Percentiles rank a stretch among this genome's conserved stretches.
Conservation (phyloP, 2,329 filamentous ascomycete genomes). For the Calonectria multiphialidica region DNA sequence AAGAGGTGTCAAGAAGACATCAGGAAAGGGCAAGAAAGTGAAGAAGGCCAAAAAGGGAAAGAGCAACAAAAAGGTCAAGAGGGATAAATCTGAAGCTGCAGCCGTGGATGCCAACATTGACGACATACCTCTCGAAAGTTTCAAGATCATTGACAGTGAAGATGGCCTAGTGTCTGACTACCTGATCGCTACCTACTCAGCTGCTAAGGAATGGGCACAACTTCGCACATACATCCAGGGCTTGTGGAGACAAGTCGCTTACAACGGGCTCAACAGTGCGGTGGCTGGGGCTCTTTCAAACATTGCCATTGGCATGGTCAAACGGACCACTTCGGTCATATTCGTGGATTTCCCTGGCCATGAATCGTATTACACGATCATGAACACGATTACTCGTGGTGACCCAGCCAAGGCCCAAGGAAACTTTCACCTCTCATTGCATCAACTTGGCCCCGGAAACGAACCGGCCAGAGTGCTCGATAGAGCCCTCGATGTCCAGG, state of each 20-base stretch:
- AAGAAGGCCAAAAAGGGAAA: slow-evolving; percentile 34
- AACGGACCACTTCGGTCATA: slow-evolving; percentile 51
- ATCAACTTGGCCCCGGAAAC: neutral
- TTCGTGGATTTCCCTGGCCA: slow-evolving; percentile 60
- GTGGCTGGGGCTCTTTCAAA: slow-evolving; percentile 58
- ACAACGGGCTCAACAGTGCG: slow-evolving; percentile 57
- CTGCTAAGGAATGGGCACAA: slow-evolving; percentile 51
- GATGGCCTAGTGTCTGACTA: slow-evolving; percentile 54
- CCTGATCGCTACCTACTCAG: slow-evolving; percentile 55
- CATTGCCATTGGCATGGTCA: slow-evolving; percentile 55
- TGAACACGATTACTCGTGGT: slow-evolving; percentile 55
- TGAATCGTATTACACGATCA: slow-evolving; percentile 56
- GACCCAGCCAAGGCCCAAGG: slow-evolving; percentile 45
- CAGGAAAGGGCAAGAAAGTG: slow-evolving; percentile 22
- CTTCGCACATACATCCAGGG: slow-evolving; percentile 55
- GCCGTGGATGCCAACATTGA: neutral
- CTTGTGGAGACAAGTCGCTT: slow-evolving; percentile 58
- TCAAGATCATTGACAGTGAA: slow-evolving; percentile 55
- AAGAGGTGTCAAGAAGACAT: neutral
- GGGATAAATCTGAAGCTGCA: neutral
- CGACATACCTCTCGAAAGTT: slow-evolving; percentile 58
- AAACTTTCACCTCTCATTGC: slow-evolving; percentile 11
- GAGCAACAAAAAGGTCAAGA: slow-evolving; percentile 25
- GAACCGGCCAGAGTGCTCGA: neutral
- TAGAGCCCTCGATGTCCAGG: slow-evolving; percentile 52